A percentile compares a stretch with the other conserved stretches of the same genome.
Evolutionary conservation across 2,329 filamentous ascomycete species (phyloP).

Genomic region (Fusarium multiceps): DNA sequence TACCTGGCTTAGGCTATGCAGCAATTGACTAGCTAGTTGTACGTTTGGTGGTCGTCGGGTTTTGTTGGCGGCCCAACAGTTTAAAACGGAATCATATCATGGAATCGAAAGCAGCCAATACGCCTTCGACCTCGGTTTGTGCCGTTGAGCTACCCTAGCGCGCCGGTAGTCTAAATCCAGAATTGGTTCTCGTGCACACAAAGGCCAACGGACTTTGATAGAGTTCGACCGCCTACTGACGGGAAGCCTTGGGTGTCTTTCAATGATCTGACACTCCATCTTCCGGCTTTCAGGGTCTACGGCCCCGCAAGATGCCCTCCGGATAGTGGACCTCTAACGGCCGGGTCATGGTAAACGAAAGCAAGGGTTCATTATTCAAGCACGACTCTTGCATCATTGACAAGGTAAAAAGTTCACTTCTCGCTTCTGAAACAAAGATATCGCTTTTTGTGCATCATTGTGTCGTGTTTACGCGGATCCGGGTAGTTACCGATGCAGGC

Average conservation of each 20-base stretch:
- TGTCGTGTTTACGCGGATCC: slow-evolving; percentile 9
- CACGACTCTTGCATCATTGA: slow-evolving; percentile 23
- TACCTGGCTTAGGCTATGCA: not conserved
- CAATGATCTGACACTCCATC: slow-evolving; percentile 17
- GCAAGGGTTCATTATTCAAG: not conserved
- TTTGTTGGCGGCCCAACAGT: not conserved
- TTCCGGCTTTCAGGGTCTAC: slow-evolving; percentile 26
- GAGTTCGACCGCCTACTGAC: not conserved
- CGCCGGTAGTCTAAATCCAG: not conserved
- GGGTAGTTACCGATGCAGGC: slow-evolving; percentile 22
- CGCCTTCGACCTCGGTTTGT: not conserved
- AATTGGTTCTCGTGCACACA: not conserved
- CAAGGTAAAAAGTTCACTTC: not conserved
- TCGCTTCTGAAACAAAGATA: not conserved
- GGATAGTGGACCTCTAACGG: slow-evolving; percentile 31
- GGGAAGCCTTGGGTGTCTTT: not conserved
- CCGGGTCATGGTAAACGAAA: slow-evolving; percentile 18
- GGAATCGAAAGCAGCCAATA: not conserved
- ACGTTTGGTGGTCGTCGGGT: not conserved
- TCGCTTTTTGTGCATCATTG: slow-evolving; percentile 2
- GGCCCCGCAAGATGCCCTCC: slow-evolving; percentile 31
- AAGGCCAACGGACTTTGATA: not conserved
- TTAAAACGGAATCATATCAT: slow-evolving; percentile 10
- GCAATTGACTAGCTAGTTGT: not conserved
- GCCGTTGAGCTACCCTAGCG: not conserved